Base-by-base conservation (phyloP, 371 early-diverging fungal species). In the Rhizopus arrhizus region DNA sequence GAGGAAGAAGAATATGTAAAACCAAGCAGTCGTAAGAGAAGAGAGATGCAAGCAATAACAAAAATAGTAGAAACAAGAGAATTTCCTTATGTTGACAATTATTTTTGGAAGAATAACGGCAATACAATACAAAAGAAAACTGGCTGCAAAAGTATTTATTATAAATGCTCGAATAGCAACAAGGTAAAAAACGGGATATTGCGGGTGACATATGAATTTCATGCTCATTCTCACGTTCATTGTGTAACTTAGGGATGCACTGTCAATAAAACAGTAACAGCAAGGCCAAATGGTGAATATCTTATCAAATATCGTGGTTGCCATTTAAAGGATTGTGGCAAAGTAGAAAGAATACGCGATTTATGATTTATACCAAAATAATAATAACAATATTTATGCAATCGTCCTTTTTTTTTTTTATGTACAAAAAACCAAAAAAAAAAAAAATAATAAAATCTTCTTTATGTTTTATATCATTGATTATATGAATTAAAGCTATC, bases 181-280 rank as follows among this genome's bases (percentile, higher is more conserved):
- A 76, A 72, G 66, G 75, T 70, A 67, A 61, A 15, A 11, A 48
- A 51, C 61, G 69, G 69, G 65, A 68, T 54, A 52, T 64, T 64
- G 69, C 69, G 69, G 69, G 64, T 72, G 60, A 55, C 69, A 70
- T 64, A 68, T 71, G 72, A 71, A 65, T 56, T 64, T 74, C 70
- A 70, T 69, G 64, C 64, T 41, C 34, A 53, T 36, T 42, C 16
- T 47, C n/a, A 42, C 59, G 31, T 57, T 54, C 31, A 10, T 40
- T 53, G 29, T 35, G 29, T 59, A 22, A n/a, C 46, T 41, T 70
- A 78, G 77, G 80, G 80, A 28, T 79, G 80, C 46, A 68, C 76
- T 52, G 86, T 86, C n/a, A 86, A 86, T 59, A 86, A 85, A 56
- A 86, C 87, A 1, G 87, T 86, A 28, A 86, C 84, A 12, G 82